Percentiles rank a stretch among this genome's conserved stretches.
Conservation (phyloP, 2,329 filamentous ascomycete genomes). For the Metarhizium brunneum region DNA sequence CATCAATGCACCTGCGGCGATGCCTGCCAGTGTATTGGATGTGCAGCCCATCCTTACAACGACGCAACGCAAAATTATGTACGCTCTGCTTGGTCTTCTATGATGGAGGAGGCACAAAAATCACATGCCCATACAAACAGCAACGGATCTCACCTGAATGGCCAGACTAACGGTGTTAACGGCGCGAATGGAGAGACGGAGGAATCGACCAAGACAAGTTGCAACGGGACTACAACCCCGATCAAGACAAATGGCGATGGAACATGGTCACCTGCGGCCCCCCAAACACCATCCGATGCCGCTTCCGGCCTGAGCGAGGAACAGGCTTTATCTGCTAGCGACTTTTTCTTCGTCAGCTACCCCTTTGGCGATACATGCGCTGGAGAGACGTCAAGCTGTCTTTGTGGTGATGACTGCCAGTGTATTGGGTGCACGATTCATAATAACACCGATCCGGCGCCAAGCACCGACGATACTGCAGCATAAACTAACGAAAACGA, state of each 20-base stretch:
- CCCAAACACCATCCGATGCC: conserved; percentile 38
- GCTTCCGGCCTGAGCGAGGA: conserved; percentile 38
- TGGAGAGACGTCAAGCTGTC: conserved; percentile 41
- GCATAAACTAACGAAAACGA: neutral
- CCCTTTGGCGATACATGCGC: conserved; percentile 37
- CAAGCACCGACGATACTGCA: neutral
- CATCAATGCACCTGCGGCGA: conserved; percentile 54
- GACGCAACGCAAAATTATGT: conserved; percentile 48
- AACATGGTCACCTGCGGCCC: conserved; percentile 27
- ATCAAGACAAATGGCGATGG: conserved; percentile 15
- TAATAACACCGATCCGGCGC: conserved; percentile 17
- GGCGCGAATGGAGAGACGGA: conserved; percentile 15
- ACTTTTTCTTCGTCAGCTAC: conserved; percentile 53
- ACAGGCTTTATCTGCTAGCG: conserved; percentile 38
- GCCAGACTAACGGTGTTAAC: conserved; percentile 15
- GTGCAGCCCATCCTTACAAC: conserved; percentile 59
- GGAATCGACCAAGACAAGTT: conserved; percentile 9
- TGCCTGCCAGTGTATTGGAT: conserved; percentile 58
- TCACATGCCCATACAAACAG: conserved; percentile 9
- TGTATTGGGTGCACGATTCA: conserved; percentile 51
- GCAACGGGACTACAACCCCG: conserved; percentile 12
- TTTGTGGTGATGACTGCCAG: conserved; percentile 50
- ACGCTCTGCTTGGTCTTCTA: conserved; percentile 35
- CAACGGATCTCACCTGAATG: conserved; percentile 5
- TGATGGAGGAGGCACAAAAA: conserved; percentile 25